Base-by-base conservation (phyloP, 148 eudicot species). In the Vaccinium vitisidaea region DNA sequence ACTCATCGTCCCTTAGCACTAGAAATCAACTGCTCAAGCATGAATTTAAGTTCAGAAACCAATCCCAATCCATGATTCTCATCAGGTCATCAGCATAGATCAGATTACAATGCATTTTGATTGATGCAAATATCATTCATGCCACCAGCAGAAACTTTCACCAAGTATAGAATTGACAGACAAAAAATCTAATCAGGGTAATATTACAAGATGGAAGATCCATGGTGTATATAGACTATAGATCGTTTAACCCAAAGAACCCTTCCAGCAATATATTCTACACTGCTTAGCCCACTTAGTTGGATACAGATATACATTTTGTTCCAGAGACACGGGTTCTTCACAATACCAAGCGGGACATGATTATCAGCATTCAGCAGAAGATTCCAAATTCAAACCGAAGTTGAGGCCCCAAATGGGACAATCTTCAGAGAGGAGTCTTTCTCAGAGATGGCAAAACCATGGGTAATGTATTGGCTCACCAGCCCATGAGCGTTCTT, bases 401-500 rank as follows among this genome's bases (percentile, higher is more conserved):
- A 39, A 19, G 5, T 73, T 36, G 36, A 30, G 75, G 18, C 13
- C 39, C 15, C 32, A 12, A 27, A 67, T 27, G 76, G 21, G 21
- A 48, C 76, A 14, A 32, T 71, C 19, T 71, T 32, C 46, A 14
- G 49, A 43, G 53, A 75, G 18, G 25, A 18, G 53, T 53, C 21
- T 53, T 27, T 27, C 25, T 63, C 30, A 48, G 61, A 54, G 76
- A 77, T 77, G 75, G 30, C 27, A 30, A 83, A 54, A 1, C 32
- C 71, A 9, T 32, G 25, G 25, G 12, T 43, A 65, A 48, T 59
- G 58, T 36, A 58, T 65, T 32, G 61, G n/a, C 55, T 89, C 82
- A 94, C 97, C 95, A 95, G 43, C 98, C 98, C 98, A 95, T 92
- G 70, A 95, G 91, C 70, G 89, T 86, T 83, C 91, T 90, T 70